Base-by-base conservation (phyloP, 768 basidiomycete species). In the Termitomyces eurrhizus region DNA sequence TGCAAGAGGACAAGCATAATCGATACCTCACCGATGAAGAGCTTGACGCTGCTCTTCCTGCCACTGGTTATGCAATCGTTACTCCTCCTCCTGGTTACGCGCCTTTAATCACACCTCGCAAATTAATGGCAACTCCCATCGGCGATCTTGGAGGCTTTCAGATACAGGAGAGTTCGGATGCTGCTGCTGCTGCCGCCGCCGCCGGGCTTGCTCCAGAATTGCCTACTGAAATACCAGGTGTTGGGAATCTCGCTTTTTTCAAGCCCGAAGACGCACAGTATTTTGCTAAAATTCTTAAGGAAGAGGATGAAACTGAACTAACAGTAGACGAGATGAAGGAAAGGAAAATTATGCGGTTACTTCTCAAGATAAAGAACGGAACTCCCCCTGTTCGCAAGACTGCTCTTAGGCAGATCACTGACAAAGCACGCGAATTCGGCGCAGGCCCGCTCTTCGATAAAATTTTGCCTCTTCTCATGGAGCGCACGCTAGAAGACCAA, bases 341-440 rank as follows among this genome's bases (percentile, higher is more conserved):
- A 77, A 88, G 96, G 70, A 99, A 98, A 75, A 98, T 98, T 68
- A 98, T 98, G 95, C 89, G 97, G 29, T 77, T 99, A 26, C 79
- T 99, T 56, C 83, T 99, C 67, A 98, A 98, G 77, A 98, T 99
- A 77, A 98, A 99, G 81, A 99, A 98, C 70, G 97, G 97, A 52
- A 98, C 96, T 3, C 97, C 97, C 32, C 96, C 97, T 12, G 95
- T 98, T 61, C 89, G 97, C 60, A 99, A 99, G 75, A 94, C 96
- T 1, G 97, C 97, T 13, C 86, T 98, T 41, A 86, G 96, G 55
- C 96, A 98, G 71, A 98, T 99, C 68, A 98, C 97, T 16, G 97
- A 99, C 82, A 97, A 98, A 73, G 97, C 97, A 63, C 89, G 97
- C 65, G 95, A 99, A 68, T 98, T 98, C 60, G 96, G 97, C 54